phyloP scores from a whole-genome alignment of 2,329 filamentous ascomycete genomes.

The Sporothrix phasma region DNA sequence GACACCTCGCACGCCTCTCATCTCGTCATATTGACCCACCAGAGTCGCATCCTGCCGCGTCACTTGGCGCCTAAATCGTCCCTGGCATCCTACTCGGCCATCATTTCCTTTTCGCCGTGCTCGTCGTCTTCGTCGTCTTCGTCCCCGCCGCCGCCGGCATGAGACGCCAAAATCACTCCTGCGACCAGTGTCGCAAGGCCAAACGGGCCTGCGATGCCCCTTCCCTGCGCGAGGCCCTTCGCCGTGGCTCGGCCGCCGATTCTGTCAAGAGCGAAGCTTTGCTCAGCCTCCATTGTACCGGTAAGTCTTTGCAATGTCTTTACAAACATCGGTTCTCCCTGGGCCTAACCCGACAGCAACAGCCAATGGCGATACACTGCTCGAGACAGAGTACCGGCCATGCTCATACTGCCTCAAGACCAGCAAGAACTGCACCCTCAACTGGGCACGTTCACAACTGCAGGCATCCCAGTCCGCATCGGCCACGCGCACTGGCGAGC shows the following conservation, averaged over 20 bases:
- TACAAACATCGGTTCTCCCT: no score
- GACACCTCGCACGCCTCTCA: neutral
- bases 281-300: neutral
- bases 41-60: neutral
- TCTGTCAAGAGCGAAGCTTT: neutral
- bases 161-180: slow-evolving; percentile 20
- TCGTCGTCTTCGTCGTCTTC: neutral
- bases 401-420: slow-evolving; percentile 22
- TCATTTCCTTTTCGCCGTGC: no score
- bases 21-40: neutral
- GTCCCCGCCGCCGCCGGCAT: slow-evolving; percentile 9
- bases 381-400: slow-evolving; percentile 6
- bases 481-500: slow-evolving; percentile 6
- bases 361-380: neutral
- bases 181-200: slow-evolving; percentile 21
- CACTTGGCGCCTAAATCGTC: neutral
- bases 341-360: neutral
- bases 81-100: neutral
- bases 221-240: slow-evolving; percentile 13
- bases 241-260: neutral
- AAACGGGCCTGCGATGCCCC: slow-evolving; percentile 20
- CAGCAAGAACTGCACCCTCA: slow-evolving; percentile 21
- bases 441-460: slow-evolving; percentile 21
- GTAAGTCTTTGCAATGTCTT: no score
- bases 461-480: slow-evolving; percentile 8